phyloP scores from a whole-genome alignment of 305 asterid species.

The Caryopteris hybrid region DNA sequence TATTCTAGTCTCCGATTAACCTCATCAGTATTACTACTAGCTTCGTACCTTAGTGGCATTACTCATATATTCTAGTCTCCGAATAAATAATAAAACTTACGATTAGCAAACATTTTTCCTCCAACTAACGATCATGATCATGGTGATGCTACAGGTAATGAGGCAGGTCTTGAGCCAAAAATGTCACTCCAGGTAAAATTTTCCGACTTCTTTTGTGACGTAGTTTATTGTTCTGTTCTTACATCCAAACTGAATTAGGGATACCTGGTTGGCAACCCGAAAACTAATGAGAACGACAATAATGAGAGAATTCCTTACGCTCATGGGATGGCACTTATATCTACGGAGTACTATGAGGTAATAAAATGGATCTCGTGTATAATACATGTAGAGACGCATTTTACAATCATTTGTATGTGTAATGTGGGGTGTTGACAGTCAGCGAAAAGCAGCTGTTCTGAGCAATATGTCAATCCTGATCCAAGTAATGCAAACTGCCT shows the following conservation, averaged over 20 bases:
- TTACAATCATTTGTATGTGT: not conserved
- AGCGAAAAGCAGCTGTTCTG: slow-evolving; percentile 15
- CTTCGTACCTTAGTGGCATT: too few relatives aligned
- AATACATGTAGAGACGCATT: not conserved
- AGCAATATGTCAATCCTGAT: slow-evolving; percentile 17
- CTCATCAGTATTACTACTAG: not conserved
- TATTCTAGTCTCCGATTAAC: too few relatives aligned
- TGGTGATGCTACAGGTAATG: slow-evolving; percentile 11
- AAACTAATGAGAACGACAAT: not conserved
- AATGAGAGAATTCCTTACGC: slow-evolving; percentile 12
- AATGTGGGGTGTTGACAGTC: not conserved
- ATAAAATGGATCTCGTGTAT: too few relatives aligned
- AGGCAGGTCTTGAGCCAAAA: slow-evolving; percentile 14
- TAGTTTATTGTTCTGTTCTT: not conserved
- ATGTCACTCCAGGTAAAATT: slow-evolving; percentile 12
- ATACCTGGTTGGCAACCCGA: slow-evolving; percentile 14
- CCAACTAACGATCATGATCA: too few relatives aligned
- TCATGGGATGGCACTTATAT: slow-evolving; percentile 17
- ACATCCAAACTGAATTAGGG: slow-evolving; percentile 5
- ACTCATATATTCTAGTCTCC: too few relatives aligned
- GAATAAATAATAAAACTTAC: too few relatives aligned
- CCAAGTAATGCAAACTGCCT: slow-evolving; percentile 13
- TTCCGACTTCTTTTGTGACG: not conserved
- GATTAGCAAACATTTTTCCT: too few relatives aligned
- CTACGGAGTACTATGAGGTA: slow-evolving; percentile 16